These are phyloP conservation scores for Kokia cookei DNA, from an alignment of 441 rosid genomes.

Conservation along the genomic window DNA sequence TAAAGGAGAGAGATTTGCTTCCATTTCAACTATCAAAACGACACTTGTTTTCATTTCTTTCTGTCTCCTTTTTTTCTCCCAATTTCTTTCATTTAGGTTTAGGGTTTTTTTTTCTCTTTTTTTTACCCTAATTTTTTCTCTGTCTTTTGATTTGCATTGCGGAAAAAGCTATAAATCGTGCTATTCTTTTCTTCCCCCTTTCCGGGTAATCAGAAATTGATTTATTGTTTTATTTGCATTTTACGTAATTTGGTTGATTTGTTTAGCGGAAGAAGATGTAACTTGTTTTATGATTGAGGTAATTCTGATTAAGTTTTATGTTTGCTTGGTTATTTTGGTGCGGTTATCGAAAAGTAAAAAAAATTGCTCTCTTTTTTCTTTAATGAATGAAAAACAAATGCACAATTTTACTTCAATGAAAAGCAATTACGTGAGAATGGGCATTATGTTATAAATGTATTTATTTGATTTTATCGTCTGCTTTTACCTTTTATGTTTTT, in stretches of 20 bases:
- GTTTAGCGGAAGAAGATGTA: background rate
- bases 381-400: background rate
- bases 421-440: background rate
- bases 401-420: background rate
- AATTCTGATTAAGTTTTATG: background rate
- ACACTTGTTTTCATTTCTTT: conserved; percentile 23
- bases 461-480: background rate
- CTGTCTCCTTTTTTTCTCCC: background rate
- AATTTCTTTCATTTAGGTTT: conserved; percentile 31
- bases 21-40: conserved; percentile 17
- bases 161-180: background rate
- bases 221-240: background rate
- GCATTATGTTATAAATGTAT: background rate
- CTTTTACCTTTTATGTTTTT: background rate
- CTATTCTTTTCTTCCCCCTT: background rate
- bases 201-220: conserved; percentile 4
- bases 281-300: background rate
- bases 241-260: background rate
- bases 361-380: too few relatives aligned
- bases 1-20: background rate
- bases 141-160: background rate
- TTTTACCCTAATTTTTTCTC: background rate
- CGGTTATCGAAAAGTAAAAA: background rate
- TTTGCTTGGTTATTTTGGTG: background rate
- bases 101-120: background rate